Evolutionary conservation across 352 stramenopile genomes (phyloP).

Genomic region (Phytophthora podocarpi): DNA sequence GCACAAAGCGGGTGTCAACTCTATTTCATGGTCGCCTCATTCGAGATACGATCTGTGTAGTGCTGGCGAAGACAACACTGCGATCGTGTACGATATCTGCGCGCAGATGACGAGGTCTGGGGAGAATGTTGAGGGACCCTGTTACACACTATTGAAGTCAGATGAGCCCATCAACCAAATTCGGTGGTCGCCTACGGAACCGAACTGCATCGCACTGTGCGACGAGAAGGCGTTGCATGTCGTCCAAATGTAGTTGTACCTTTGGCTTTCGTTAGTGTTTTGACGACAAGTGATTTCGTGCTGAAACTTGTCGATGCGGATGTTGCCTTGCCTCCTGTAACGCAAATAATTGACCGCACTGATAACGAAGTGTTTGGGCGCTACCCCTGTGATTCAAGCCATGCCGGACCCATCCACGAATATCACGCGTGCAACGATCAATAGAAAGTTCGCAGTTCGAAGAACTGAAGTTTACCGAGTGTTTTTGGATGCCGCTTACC

Average conservation of each 20-base stretch:
- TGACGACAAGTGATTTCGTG: too few relatives aligned
- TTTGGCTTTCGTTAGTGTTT: neutral
- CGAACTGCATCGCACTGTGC: slow-evolving; percentile 96
- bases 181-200: slow-evolving; percentile 92
- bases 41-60: slow-evolving; percentile 95
- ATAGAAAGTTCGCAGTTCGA: too few relatives aligned
- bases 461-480: too few relatives aligned
- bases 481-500: slow-evolving; percentile 20
- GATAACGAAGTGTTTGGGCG: too few relatives aligned
- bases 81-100: slow-evolving; percentile 96
- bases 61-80: slow-evolving; percentile 93
- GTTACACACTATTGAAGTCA: slow-evolving; percentile 65
- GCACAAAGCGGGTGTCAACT: slow-evolving; percentile 94
- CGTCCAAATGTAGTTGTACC: slow-evolving; percentile 63
- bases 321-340: too few relatives aligned
- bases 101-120: slow-evolving; percentile 36
- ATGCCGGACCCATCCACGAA: too few relatives aligned
- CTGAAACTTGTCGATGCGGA: too few relatives aligned
- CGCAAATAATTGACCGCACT: too few relatives aligned
- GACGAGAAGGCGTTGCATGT: slow-evolving; percentile 97
- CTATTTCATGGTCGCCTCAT: slow-evolving; percentile 96
- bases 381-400: too few relatives aligned
- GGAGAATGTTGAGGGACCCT: slow-evolving; percentile 28
- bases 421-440: too few relatives aligned
- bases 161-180: slow-evolving; percentile 83